Percentiles rank a stretch among this genome's conserved stretches.
These are phyloP conservation scores for Saccharomyces mikatae DNA, from an alignment of 805 yeast genomes.

Conservation along the genomic window DNA sequence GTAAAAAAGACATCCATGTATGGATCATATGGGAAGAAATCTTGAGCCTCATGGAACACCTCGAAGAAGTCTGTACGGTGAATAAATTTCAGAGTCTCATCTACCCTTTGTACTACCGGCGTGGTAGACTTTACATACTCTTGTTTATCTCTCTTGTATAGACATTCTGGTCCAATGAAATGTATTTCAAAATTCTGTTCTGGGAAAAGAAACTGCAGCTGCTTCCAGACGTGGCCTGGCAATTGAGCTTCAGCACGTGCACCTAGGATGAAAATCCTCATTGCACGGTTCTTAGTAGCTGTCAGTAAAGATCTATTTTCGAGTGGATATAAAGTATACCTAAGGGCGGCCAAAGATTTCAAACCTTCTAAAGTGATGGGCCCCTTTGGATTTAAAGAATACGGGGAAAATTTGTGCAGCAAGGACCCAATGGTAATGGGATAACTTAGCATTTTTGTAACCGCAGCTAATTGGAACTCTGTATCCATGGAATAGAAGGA, in stretches of 20 bases:
- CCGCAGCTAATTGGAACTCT: slow-evolving; percentile 90
- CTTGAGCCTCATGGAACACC: slow-evolving; percentile 82
- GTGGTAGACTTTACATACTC: slow-evolving; percentile 50
- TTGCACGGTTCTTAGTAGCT: slow-evolving; percentile 72
- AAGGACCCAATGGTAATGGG: slow-evolving; percentile 84
- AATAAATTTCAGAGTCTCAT: slow-evolving; percentile 61
- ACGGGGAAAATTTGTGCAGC: slow-evolving; percentile 80
- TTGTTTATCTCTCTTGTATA: slow-evolving; percentile 63
- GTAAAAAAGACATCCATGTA: slow-evolving; percentile 86
- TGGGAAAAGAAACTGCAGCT: slow-evolving; percentile 79
- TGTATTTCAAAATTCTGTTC: slow-evolving; percentile 75
- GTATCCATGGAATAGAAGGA: slow-evolving; percentile 94
- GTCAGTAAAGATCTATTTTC: slow-evolving; percentile 30
- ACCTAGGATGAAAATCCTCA: slow-evolving; percentile 83
- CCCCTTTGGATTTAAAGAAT: slow-evolving; percentile 71
- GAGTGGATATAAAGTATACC: slow-evolving; percentile 78
- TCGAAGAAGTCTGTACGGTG: slow-evolving; percentile 90
- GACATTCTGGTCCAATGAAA: slow-evolving; percentile 89
- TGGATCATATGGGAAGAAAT: slow-evolving; percentile 96
- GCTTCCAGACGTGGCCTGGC: slow-evolving; percentile 95
- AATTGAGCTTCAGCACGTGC: slow-evolving; percentile 89
- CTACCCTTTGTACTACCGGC: slow-evolving; percentile 67
- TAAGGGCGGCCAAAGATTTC: slow-evolving; percentile 84
- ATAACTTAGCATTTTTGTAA: slow-evolving; percentile 87
- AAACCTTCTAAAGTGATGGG: slow-evolving; percentile 88